A percentile compares a stretch with the other conserved stretches of the same genome.
Evolutionary conservation across 768 basidiomycete species (phyloP).

Genomic region (Polyporus arcularius): DNA sequence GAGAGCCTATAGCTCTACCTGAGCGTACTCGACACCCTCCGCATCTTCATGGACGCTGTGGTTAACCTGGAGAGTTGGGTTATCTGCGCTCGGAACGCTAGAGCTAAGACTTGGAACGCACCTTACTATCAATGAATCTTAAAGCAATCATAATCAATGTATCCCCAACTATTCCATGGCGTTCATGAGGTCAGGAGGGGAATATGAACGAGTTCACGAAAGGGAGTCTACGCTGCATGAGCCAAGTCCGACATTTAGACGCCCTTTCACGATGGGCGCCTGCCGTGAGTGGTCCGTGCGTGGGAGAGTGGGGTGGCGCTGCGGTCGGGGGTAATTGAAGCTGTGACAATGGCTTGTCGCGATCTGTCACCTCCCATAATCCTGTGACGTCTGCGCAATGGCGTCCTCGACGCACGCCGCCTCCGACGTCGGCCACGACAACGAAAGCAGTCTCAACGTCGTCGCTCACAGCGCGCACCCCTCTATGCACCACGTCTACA

Average conservation of each 20-base stretch:
- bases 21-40: too few relatives aligned
- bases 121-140: too few relatives aligned
- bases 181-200: too few relatives aligned
- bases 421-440: conserved; percentile 22
- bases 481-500: conserved; percentile 36
- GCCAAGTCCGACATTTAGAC: neutral
- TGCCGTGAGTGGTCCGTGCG: conserved; percentile 27
- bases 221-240: too few relatives aligned
- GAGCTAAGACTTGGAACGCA: too few relatives aligned
- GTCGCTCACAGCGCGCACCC: neutral
- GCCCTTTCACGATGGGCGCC: neutral
- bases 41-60: too few relatives aligned
- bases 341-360: conserved; percentile 29
- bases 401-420: conserved; percentile 15
- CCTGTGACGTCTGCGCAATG: conserved; percentile 30
- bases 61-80: too few relatives aligned
- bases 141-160: too few relatives aligned
- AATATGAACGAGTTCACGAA: too few relatives aligned
- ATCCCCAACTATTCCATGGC: too few relatives aligned
- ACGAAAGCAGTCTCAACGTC: neutral
- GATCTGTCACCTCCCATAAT: conserved; percentile 31
- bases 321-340: conserved; percentile 17
- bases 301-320: conserved; percentile 19
- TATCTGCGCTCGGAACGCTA: too few relatives aligned
- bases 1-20: too few relatives aligned